Evolutionary conservation across 768 basidiomycete genomes (phyloP).

Genomic region (Mycena floridula): DNA sequence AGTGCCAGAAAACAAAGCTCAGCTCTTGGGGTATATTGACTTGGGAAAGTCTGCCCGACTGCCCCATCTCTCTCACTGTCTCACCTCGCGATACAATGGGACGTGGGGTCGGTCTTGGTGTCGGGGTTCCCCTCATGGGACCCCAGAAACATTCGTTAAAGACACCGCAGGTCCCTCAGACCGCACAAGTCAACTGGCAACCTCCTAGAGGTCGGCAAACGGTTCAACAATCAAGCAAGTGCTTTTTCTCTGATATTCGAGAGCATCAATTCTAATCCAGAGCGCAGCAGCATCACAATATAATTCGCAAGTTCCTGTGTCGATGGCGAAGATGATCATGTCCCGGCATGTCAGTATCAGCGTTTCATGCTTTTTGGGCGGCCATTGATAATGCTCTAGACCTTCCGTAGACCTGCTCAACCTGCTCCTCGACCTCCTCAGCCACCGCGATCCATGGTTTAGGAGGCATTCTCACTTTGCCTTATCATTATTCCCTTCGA

Average conservation of each 20-base stretch:
- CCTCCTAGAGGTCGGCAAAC: not conserved
- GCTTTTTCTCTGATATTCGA: not conserved
- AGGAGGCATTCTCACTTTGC: conserved; percentile 20
- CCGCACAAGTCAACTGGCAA: not conserved
- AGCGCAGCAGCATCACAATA: conserved; percentile 38
- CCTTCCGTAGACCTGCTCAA: conserved; percentile 25
- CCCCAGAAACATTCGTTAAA: not conserved
- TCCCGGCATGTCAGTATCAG: conserved; percentile 37
- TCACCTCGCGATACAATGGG: not conserved
- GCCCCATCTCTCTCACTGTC: not conserved
- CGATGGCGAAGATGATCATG: conserved; percentile 50
- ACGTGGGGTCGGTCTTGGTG: not conserved
- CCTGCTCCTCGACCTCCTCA: conserved; percentile 18
- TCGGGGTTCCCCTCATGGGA: not conserved
- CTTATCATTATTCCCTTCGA: not conserved
- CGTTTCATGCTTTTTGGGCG: conserved; percentile 5
- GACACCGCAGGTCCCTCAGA: not conserved
- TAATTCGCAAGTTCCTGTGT: conserved; percentile 34
- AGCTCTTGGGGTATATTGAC: not conserved
- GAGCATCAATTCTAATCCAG: no score
- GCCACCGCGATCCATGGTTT: conserved; percentile 22
- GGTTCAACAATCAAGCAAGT: not conserved
- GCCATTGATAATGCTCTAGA: conserved; percentile 12
- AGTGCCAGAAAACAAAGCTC: conserved; percentile 8
- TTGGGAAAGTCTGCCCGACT: conserved; percentile 1